Base-by-base conservation (phyloP, 169 alveolate genomes). In the Plasmodium gonderi region DNA sequence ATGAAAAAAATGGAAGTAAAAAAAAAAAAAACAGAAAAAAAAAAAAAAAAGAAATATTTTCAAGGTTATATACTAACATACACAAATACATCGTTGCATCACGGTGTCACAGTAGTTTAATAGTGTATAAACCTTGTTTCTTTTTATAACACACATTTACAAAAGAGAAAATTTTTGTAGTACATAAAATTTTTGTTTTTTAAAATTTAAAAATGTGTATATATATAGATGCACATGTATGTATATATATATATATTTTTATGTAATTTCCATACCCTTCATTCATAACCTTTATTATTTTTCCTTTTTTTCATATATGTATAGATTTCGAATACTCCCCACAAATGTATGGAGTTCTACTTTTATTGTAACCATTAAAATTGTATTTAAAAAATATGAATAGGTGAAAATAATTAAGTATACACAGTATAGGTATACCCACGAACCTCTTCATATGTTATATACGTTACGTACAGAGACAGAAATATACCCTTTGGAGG, bases 121-220 rank as follows among this genome's bases (percentile, higher is more conserved):
- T 36, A 26, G 31, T 17, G 51, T 72, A 23, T 29, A 23, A n/a
- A 33, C 26, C 51, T 36, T 72, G 64, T 72, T 72, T 45, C 26
- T 23, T 72, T 72, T 72, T 36, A 72, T 36, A 72, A n/a, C 51
- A 42, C 51, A 72, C 60, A 36, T 72, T 69, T 60, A 23, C 36
- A n/a, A 69, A 69, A 31, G 20, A 69, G 29, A 11, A 36, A 76
- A 42, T 29, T 76, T n/a, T 76, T 40, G 82, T 76, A 40, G 14
- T 42, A 44, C 36, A 38, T 76, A 38, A 38, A 38, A 42, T 44
- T 40, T 40, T 76, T 76, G 82, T 76, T 44, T 76, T 40, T 76
- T 40, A 12, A 75, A 76, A 76, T 76, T 20, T 33, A 69, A 69
- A 33, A 69, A 69, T 44, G n/a, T n/a, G n/a, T n/a, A n/a, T n/a